These are phyloP conservation scores for Eucalyptus rudis DNA, from an alignment of 345 rosid species.

Conservation along the genomic window DNA sequence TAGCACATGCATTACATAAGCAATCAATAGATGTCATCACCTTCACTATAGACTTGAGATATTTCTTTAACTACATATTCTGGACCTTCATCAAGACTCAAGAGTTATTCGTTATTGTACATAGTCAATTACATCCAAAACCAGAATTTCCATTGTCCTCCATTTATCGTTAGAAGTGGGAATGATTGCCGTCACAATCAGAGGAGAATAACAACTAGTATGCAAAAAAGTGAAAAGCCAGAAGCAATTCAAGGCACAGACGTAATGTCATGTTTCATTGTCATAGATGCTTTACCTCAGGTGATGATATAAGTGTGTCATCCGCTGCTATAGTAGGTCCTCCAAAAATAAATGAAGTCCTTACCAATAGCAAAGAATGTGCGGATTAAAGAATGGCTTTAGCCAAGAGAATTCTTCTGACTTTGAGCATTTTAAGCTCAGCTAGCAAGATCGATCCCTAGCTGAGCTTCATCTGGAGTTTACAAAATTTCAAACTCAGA, in stretches of 20 bases:
- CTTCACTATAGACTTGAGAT: too few relatives aligned
- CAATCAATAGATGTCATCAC: too few relatives aligned
- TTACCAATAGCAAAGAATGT: neutral
- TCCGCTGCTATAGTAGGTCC: neutral
- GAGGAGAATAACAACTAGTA: neutral
- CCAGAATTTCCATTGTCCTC: too few relatives aligned
- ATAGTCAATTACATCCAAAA: too few relatives aligned
- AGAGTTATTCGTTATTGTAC: too few relatives aligned
- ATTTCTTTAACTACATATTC: too few relatives aligned
- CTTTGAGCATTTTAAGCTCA: neutral
- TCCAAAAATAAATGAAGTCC: neutral
- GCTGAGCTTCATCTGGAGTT: neutral
- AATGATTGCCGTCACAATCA: neutral
- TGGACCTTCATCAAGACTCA: too few relatives aligned
- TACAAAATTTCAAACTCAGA: neutral
- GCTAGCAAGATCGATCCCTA: neutral
- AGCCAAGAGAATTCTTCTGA: neutral
- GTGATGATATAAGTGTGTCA: neutral
- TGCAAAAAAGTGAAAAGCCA: neutral
- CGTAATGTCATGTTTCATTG: too few relatives aligned
- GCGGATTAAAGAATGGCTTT: neutral
- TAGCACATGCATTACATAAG: too few relatives aligned
- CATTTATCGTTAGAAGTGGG: too few relatives aligned
- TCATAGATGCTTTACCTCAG: neutral
- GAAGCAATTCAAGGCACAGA: too few relatives aligned